Base-by-base conservation (phyloP, 148 eudicot genomes). In the Salicornia ramosissima region DNA sequence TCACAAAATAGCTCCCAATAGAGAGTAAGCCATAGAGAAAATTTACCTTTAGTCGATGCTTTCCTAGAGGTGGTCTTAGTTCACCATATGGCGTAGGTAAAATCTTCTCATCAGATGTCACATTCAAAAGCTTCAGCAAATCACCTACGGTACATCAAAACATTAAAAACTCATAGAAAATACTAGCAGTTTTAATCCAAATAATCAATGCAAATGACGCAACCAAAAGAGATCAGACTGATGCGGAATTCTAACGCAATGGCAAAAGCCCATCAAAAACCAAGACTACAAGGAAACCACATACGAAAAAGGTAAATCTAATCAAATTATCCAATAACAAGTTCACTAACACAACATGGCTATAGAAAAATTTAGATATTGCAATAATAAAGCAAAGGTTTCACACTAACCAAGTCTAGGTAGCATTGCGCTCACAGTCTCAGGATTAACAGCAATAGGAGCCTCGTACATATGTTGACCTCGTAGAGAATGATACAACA, bases 71-170 rank as follows among this genome's bases (percentile, higher is more conserved):
- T 30, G 98, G 98, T 74, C 79, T 84, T 55, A 94, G 74, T 80
- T 90, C 92, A 56, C 98, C 98, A 77, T 90, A 94, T 40, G 97
- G 84, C n/a, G 90, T 90, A 14, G 96, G 97, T 76, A 94, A 77
- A 72, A 85, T 71, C 79, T 88, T 90, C 67, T 88, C 96, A 75
- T 94, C 98, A 63, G 95, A 84, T 78, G 86, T 81, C 75, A 94
- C 88, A 80, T 77, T 84, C 84, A 94, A 83, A 74, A 94, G 86
- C 71, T 68, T 78, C 77, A 94, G 80, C 82, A 94, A 73, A 77
- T 90, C 98, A 75, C 90, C 98, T 93, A 84, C 79, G 77, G 49
- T 64, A 39, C 21, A 65, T 36, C 30, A 59, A 26, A 52, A 22
- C 45, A 55, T 64, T 53, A 64, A 62, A 55, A 67, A 49, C 66